phyloP scores from a whole-genome alignment of 495 filamentous ascomycete genomes.

The Tuber magnatum region DNA sequence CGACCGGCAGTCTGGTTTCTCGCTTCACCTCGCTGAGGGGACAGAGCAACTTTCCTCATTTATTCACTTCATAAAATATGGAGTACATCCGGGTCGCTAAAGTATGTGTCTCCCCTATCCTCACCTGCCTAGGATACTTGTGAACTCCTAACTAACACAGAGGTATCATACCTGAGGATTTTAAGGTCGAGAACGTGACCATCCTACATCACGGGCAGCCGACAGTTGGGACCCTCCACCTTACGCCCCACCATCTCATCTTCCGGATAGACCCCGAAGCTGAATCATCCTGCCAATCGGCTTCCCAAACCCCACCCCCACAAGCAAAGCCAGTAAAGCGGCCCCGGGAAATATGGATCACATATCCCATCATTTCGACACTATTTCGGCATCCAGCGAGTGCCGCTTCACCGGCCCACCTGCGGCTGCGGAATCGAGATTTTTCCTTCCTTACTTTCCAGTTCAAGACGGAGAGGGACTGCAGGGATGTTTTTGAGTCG shows the following conservation, averaged over 20 bases:
- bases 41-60: neutral
- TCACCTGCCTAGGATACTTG: neutral
- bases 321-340: slow-evolving; percentile 14
- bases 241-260: slow-evolving; percentile 61
- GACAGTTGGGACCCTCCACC: slow-evolving; percentile 55
- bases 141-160: slow-evolving; percentile 5
- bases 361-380: slow-evolving; percentile 79
- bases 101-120: slow-evolving; percentile 13
- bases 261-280: slow-evolving; percentile 47
- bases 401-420: slow-evolving; percentile 67
- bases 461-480: slow-evolving; percentile 65
- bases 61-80: slow-evolving; percentile 22
- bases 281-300: slow-evolving; percentile 7
- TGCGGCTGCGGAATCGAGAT: slow-evolving; percentile 84
- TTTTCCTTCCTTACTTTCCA: slow-evolving; percentile 90
- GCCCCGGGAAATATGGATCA: slow-evolving; percentile 80
- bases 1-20: neutral
- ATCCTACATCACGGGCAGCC: slow-evolving; percentile 56
- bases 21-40: neutral
- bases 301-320: slow-evolving; percentile 6
- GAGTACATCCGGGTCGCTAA: slow-evolving; percentile 40
- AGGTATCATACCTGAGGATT: slow-evolving; percentile 13
- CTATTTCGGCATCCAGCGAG: slow-evolving; percentile 62
- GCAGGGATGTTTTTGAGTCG: slow-evolving; percentile 79
- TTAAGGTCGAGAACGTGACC: slow-evolving; percentile 58